Evolutionary conservation across 495 filamentous ascomycete species (phyloP).

Genomic region (Darksidea phi): DNA sequence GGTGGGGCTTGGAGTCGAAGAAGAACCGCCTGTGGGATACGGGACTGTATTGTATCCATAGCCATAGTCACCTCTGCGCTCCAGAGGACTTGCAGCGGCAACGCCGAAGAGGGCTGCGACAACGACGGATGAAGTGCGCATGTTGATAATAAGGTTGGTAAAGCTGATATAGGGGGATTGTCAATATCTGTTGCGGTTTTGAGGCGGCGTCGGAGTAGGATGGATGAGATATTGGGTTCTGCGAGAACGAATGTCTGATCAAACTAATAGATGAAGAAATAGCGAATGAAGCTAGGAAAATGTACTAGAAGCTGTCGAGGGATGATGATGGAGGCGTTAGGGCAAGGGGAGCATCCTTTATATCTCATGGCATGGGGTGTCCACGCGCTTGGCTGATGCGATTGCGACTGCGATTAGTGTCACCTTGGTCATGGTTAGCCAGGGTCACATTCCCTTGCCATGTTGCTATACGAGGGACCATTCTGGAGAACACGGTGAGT

Average conservation of each 20-base stretch:
- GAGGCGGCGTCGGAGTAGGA: neutral
- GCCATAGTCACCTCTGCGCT: conserved; percentile 18
- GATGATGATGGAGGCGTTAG: conserved; percentile 16
- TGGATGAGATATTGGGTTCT: conserved; percentile 23
- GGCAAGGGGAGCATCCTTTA: conserved; percentile 9
- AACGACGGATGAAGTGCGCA: conserved; percentile 27
- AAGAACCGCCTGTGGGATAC: conserved; percentile 13
- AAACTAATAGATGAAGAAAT: conserved; percentile 2
- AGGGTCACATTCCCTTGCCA: conserved; percentile 24
- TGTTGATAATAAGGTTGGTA: too few species aligned
- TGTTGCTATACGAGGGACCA: conserved; percentile 11
- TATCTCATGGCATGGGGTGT: conserved; percentile 9
- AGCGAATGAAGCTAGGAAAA: conserved; percentile 34
- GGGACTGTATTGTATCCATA: conserved; percentile 11
- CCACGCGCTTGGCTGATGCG: conserved; percentile 22
- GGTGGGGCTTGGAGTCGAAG: neutral
- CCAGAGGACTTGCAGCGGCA: conserved; percentile 28
- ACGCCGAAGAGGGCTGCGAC: conserved; percentile 30
- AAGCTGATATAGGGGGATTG: too few species aligned
- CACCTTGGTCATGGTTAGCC: conserved; percentile 20
- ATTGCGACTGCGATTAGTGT: conserved; percentile 14
- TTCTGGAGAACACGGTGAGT: conserved; percentile 31
- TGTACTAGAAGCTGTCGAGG: conserved; percentile 9
- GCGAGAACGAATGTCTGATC: conserved; percentile 30
- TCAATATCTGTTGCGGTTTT: conserved; percentile 2